Evolutionary conservation across 2,329 filamentous ascomycete species (phyloP).

Genomic region (Penicillium sp.): DNA sequence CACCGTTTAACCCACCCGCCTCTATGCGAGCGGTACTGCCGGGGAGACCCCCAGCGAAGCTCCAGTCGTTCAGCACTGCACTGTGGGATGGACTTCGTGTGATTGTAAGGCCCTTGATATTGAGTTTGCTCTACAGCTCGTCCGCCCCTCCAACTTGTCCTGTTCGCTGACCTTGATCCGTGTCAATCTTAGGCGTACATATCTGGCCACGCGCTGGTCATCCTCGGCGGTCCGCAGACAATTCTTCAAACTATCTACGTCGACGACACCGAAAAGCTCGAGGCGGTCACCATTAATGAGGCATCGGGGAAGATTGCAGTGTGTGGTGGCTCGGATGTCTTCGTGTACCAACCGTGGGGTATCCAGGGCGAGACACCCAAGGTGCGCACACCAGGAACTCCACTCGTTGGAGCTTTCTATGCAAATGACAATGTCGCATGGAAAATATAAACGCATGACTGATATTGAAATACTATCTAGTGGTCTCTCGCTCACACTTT

Average conservation of each 20-base stretch:
- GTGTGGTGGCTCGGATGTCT: constrained; percentile 65
- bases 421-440: background rate
- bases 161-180: constrained; percentile 8
- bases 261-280: constrained; percentile 67
- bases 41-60: constrained; percentile 73
- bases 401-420: background rate
- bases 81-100: constrained; percentile 72
- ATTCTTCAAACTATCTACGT: constrained; percentile 91
- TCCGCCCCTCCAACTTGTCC: background rate
- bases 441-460: background rate
- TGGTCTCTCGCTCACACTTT: constrained; percentile 60
- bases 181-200: constrained; percentile 69
- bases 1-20: constrained; percentile 34
- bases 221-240: constrained; percentile 71
- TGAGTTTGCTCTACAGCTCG: background rate
- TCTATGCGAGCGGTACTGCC: constrained; percentile 78
- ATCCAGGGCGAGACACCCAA: constrained; percentile 70
- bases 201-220: constrained; percentile 81
- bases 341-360: constrained; percentile 76
- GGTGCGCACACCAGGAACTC: constrained; percentile 50
- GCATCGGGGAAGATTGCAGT: constrained; percentile 80
- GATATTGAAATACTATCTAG: constrained; percentile 18
- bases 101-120: constrained; percentile 57
- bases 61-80: constrained; percentile 74
- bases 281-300: constrained; percentile 80